Percentiles rank a stretch among this genome's conserved stretches.
These are phyloP conservation scores for Basidioascus undulatus DNA, from an alignment of 768 basidiomycete species.

Conservation along the genomic window DNA sequence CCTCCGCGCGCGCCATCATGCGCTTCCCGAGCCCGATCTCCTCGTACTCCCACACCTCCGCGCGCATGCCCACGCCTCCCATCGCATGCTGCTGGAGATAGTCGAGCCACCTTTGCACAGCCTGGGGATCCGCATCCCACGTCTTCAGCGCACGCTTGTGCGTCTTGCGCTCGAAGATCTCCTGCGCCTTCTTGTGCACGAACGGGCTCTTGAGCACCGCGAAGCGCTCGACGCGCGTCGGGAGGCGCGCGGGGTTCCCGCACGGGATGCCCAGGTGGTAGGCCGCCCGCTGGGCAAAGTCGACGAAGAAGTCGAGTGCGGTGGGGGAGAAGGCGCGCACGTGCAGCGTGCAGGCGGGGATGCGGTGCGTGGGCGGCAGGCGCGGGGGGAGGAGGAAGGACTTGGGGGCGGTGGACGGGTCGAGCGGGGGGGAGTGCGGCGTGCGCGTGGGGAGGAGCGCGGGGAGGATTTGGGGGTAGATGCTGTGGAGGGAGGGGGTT, in stretches of 20 bases:
- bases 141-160: conserved; percentile 74
- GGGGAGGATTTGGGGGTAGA: too few species aligned
- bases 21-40: conserved; percentile 29
- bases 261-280: conserved; percentile 59
- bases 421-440: too few species aligned
- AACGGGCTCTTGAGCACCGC: conserved; percentile 72
- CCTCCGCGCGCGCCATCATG: conserved; percentile 11
- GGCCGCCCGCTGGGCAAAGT: conserved; percentile 65
- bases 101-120: conserved; percentile 52
- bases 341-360: conserved; percentile 62
- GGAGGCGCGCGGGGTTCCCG: conserved; percentile 38
- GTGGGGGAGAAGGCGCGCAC: conserved; percentile 43
- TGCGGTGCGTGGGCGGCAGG: conserved; percentile 29
- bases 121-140: conserved; percentile 59
- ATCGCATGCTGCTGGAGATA: conserved; percentile 54
- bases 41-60: conserved; percentile 48
- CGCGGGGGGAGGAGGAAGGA: conserved; percentile 2
- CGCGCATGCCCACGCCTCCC: conserved; percentile 68
- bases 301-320: conserved; percentile 51
- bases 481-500: too few species aligned
- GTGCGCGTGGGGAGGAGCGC: too few species aligned
- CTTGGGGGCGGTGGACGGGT: too few species aligned
- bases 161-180: conserved; percentile 71
- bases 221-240: conserved; percentile 53
- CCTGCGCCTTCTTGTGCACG: conserved; percentile 76